These are phyloP conservation scores for Neofusicoccum sp. DNA, from an alignment of 2,329 filamentous ascomycete genomes.

Conservation along the genomic window DNA sequence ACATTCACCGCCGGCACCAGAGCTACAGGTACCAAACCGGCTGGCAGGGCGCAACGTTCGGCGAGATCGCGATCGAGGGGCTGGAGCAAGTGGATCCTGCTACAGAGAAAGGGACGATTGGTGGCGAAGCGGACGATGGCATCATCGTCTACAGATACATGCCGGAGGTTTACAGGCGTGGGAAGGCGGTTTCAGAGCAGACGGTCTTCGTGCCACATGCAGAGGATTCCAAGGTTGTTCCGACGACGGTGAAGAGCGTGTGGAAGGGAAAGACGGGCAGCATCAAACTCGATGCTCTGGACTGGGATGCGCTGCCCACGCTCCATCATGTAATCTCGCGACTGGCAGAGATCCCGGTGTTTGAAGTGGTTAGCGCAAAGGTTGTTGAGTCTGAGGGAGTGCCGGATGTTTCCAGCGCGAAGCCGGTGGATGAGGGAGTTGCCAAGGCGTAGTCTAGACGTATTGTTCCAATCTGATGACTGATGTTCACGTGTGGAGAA, in stretches of 20 bases:
- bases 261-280: conserved; percentile 42
- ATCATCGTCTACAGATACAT: conserved; percentile 59
- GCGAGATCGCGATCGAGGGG: conserved; percentile 29
- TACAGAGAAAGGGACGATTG: conserved; percentile 17
- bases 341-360: conserved; percentile 57
- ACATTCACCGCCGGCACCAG: conserved; percentile 39
- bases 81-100: conserved; percentile 22
- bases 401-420: conserved; percentile 43
- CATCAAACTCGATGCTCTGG: conserved; percentile 49
- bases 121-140: conserved; percentile 40
- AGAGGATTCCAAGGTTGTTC: conserved; percentile 31
- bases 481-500: not conserved
- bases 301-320: conserved; percentile 58
- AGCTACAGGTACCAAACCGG: conserved; percentile 41
- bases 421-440: conserved; percentile 28
- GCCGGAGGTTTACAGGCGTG: conserved; percentile 50
- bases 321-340: conserved; percentile 57
- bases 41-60: conserved; percentile 38
- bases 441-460: conserved; percentile 27
- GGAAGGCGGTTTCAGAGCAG: conserved; percentile 56
- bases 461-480: not conserved
- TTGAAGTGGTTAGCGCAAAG: conserved; percentile 55
- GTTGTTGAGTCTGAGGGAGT: conserved; percentile 56
- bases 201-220: conserved; percentile 42
- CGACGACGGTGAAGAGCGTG: conserved; percentile 36